Evolutionary conservation across 2,329 filamentous ascomycete genomes (phyloP).

Genomic region (Neopestalotiopsis rosae): DNA sequence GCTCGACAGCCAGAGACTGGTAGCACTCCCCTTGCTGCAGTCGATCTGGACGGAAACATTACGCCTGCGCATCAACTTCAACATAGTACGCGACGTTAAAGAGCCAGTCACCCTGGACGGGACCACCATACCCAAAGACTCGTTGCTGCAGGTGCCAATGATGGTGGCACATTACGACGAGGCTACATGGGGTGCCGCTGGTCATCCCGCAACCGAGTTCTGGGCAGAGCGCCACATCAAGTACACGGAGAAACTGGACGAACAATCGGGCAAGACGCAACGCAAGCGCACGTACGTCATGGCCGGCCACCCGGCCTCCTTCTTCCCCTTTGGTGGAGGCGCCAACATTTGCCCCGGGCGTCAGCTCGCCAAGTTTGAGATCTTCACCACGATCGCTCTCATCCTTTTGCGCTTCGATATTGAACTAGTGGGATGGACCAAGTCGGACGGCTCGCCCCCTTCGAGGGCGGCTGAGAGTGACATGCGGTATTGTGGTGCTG

Average conservation of each 20-base stretch:
- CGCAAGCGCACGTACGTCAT: slow-evolving; percentile 20
- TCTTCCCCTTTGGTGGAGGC: slow-evolving; percentile 30
- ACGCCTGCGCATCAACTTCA: slow-evolving; percentile 31
- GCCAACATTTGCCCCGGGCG: slow-evolving; percentile 40
- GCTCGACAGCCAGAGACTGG: slow-evolving; percentile 27
- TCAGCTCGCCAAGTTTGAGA: slow-evolving; percentile 41
- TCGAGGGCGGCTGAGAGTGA: background rate
- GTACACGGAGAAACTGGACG: slow-evolving; percentile 16
- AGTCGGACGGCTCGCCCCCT: background rate
- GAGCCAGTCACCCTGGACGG: slow-evolving; percentile 25
- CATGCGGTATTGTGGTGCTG: background rate
- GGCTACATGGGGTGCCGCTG: slow-evolving; percentile 24
- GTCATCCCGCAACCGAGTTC: slow-evolving; percentile 29
- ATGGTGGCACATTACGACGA: slow-evolving; percentile 30
- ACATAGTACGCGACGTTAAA: slow-evolving; percentile 29
- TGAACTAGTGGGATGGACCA: slow-evolving; percentile 24
- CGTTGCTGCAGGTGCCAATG: slow-evolving; percentile 30
- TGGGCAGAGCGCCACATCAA: slow-evolving; percentile 28
- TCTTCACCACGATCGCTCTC: slow-evolving; percentile 35
- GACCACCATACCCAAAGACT: slow-evolving; percentile 24
- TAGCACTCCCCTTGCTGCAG: slow-evolving; percentile 31
- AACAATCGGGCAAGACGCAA: background rate
- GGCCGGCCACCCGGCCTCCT: slow-evolving; percentile 21
- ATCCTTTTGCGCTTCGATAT: slow-evolving; percentile 38
- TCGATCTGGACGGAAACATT: slow-evolving; percentile 34